These are phyloP conservation scores for Rhizoclosmatium sp. DNA, from an alignment of 192 early-diverging fungal genomes.

Conservation along the genomic window DNA sequence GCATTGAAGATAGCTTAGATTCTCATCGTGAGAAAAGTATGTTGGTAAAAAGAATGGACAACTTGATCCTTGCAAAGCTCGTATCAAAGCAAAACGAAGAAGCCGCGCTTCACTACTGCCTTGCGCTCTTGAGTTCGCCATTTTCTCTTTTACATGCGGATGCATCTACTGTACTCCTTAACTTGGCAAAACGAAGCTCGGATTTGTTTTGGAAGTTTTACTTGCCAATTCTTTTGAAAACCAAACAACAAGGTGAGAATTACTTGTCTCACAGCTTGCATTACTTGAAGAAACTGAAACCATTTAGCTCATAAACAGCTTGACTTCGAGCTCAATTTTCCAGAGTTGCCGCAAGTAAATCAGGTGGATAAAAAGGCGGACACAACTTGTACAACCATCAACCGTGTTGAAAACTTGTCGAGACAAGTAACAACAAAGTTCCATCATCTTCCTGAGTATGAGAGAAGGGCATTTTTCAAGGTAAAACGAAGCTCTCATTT, in stretches of 20 bases:
- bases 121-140: conserved; percentile 81
- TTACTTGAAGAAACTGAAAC: not conserved
- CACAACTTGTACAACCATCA: conserved; percentile 21
- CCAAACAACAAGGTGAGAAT: conserved; percentile 31
- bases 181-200: conserved; percentile 54
- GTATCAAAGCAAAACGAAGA: conserved; percentile 77
- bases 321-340: conserved; percentile 27
- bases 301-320: conserved; percentile 5
- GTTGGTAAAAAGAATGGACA: conserved; percentile 74
- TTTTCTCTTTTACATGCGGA: conserved; percentile 88
- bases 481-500: not conserved
- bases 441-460: conserved; percentile 16
- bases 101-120: conserved; percentile 67
- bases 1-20: conserved; percentile 64
- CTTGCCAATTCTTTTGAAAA: conserved; percentile 16
- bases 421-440: not conserved
- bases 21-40: conserved; percentile 83
- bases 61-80: conserved; percentile 64
- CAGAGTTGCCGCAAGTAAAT: not conserved
- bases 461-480: conserved; percentile 31
- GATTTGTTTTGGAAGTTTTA: conserved; percentile 39
- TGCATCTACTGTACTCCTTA: conserved; percentile 53
- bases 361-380: conserved; percentile 14
- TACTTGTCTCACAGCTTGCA: not conserved
- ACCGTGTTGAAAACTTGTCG: conserved; percentile 12